phyloP scores from a whole-genome alignment of 2,329 filamentous ascomycete species.

The Fusarium redolens region DNA sequence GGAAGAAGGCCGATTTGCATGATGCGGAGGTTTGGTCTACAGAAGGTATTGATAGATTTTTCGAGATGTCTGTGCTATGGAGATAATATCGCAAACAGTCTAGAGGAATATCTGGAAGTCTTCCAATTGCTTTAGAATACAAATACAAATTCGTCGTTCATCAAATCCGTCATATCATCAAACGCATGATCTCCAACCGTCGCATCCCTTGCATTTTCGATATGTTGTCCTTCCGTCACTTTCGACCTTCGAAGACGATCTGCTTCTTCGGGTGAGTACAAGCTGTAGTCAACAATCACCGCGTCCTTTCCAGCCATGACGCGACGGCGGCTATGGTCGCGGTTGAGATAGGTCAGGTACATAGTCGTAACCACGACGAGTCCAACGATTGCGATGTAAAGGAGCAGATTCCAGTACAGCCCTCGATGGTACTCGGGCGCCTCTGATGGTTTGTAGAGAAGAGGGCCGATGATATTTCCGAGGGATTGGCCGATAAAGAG shows the following conservation, averaged over 20 bases:
- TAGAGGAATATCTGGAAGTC: accelerated
- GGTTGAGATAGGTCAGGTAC: slow-evolving; percentile 61
- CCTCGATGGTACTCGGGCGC: slow-evolving; percentile 56
- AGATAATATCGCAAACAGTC: accelerated
- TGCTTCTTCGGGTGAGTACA: slow-evolving; percentile 17
- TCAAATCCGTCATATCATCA: slow-evolving; percentile 36
- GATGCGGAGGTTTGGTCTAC: background rate
- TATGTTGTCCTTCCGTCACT: background rate
- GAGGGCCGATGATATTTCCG: slow-evolving; percentile 70
- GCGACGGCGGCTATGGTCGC: slow-evolving; percentile 62
- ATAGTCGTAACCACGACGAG: slow-evolving; percentile 43
- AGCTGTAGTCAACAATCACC: slow-evolving; percentile 60
- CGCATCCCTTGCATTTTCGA: slow-evolving; percentile 2
- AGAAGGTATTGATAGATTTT: accelerated
- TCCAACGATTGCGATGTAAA: slow-evolving; percentile 67
- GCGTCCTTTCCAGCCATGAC: slow-evolving; percentile 67
- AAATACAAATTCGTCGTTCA: slow-evolving; percentile 38
- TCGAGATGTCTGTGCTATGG: too few relatives aligned
- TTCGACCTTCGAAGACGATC: slow-evolving; percentile 55
- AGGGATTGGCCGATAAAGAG: slow-evolving; percentile 71
- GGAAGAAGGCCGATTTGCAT: background rate
- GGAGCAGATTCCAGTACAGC: slow-evolving; percentile 65
- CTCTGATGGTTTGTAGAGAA: slow-evolving; percentile 47
- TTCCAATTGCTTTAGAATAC: slow-evolving; percentile 9
- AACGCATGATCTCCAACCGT: slow-evolving; percentile 20